Evolutionary conservation across 2,329 filamentous ascomycete genomes (phyloP).

Genomic region (Pestalotiopsis sp.): DNA sequence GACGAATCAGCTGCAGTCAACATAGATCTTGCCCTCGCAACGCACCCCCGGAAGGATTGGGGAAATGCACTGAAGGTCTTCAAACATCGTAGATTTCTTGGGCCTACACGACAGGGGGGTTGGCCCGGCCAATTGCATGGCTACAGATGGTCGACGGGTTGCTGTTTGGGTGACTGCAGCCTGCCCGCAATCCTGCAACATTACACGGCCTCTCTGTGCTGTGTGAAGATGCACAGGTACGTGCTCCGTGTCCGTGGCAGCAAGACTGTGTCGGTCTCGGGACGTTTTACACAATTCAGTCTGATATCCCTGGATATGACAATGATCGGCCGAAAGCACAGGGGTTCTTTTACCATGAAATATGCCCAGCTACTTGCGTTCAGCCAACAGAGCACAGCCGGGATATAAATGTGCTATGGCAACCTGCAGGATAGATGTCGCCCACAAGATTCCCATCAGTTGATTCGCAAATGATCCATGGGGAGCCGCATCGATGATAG

Average conservation of each 20-base stretch:
- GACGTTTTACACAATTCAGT: not conserved
- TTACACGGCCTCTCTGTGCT: not conserved
- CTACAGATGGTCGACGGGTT: not conserved
- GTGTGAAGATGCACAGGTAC: not conserved
- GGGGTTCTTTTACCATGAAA: not conserved
- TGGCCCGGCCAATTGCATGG: no score
- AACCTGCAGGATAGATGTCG: not conserved
- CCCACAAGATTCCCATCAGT: not conserved
- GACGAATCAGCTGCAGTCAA: no score
- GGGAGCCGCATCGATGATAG: not conserved
- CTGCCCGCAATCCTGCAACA: constrained; percentile 2
- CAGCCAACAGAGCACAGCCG: not conserved
- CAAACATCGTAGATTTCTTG: no score
- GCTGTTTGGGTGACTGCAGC: not conserved
- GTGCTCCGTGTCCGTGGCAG: not conserved
- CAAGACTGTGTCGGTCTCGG: not conserved
- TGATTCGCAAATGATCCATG: not conserved
- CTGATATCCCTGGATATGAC: not conserved
- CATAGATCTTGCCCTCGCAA: no score
- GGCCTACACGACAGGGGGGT: no score
- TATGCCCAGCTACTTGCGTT: not conserved
- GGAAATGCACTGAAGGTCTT: no score
- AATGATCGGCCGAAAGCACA: not conserved
- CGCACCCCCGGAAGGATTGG: no score
- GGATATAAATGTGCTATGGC: not conserved